phyloP scores from a whole-genome alignment of 2,329 filamentous ascomycete genomes.

The Penicillium sp. region DNA sequence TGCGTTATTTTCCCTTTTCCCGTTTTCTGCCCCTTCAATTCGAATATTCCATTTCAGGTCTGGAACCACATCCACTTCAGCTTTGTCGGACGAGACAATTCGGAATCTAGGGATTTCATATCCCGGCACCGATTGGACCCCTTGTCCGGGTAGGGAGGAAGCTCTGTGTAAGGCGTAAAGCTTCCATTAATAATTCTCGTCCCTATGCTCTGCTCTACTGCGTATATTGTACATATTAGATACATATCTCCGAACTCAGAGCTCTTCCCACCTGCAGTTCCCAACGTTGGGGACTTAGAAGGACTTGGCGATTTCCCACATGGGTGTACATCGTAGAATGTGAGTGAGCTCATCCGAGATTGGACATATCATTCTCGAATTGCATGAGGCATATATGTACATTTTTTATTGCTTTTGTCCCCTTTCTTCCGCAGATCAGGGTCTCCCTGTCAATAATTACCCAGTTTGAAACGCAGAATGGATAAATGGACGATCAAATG shows the following conservation, averaged over 20 bases:
- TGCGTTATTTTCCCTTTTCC: conserved; percentile 2
- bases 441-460: neutral
- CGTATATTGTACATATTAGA: neutral
- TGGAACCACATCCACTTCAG: conserved; percentile 1
- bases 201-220: conserved; percentile 5
- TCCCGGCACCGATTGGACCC: conserved; percentile 1
- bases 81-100: neutral
- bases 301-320: neutral
- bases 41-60: neutral
- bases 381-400: conserved; percentile 4
- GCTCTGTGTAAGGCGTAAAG: conserved; percentile 1
- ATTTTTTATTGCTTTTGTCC: neutral
- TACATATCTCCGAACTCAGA: neutral
- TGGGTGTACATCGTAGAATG: neutral
- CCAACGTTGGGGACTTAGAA: conserved; percentile 7
- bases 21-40: neutral
- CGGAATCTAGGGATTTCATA: conserved; percentile 9
- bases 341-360: neutral
- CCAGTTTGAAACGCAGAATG: neutral
- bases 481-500: neutral
- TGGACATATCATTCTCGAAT: neutral
- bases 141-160: neutral
- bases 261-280: conserved; percentile 1
- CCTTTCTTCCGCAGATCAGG: neutral
- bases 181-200: conserved; percentile 6